Evolutionary conservation across 2,329 filamentous ascomycete genomes (phyloP), one percentile per base, ranked within the genome.

Genomic region (Fusarium sp.): DNA sequence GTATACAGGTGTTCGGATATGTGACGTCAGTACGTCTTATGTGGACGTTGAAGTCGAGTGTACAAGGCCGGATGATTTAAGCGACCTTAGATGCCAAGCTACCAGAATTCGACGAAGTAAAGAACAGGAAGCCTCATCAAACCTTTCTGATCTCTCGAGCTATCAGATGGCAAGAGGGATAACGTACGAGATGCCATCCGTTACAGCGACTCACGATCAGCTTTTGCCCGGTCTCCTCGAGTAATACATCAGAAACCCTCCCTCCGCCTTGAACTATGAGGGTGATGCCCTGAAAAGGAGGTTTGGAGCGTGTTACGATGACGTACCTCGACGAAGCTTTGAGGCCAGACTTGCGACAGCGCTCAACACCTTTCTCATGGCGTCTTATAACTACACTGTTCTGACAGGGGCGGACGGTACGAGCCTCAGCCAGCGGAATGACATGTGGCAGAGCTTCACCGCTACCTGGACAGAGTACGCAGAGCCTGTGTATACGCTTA

Each of bases 21-120:
- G 59, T 15, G 27, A 58, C 2, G 5, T 62, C 9, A 29, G 38
- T 8, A 62, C 59, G 1, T 52, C 59, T 3, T 62, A 62, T 8
- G 34, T 62, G 3, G 59, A 62, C 8, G 47, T 62, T 13, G 30
- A 12, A 1, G 40, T 62, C 3, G 16, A 9, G 5, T 62, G 59
- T 5, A 52, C 22, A 7, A 44, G 54, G 8, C 0, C n/a, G 20
- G 13, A 29, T 1, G 12, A 27, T 3, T 0, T 6, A 1, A 55
- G 44, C 10, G 59, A 47, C 15, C 40, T 51, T 1, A 8, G 22
- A 7, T 62, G 54, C 8, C 25, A 32, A 40, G 59, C 20, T 13
- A 12, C 7, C 6, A 27, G 30, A 3, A 24, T 62, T 3, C 40
- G 54, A 1, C 59, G 18, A 13, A 40, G 20, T 16, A 6, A 3